Conservation (phyloP, 257 asterid genomes). For the Plantago major region DNA sequence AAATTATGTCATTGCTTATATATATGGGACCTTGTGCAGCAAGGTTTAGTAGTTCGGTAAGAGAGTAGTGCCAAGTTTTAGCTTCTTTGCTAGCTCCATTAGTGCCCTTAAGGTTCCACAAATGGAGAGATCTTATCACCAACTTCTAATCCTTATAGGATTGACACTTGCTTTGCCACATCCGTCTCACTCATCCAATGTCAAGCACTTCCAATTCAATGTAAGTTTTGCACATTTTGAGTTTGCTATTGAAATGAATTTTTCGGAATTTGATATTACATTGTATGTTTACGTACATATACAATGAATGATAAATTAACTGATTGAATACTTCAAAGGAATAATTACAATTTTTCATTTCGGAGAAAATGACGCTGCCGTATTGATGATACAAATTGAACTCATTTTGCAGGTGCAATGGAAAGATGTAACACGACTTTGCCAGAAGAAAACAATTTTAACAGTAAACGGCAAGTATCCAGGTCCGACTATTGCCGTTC, state of each 20-base stretch:
- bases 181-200: conserved; percentile 36
- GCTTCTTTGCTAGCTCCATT: too few relatives aligned
- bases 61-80: too few relatives aligned
- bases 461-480: conserved; percentile 68
- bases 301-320: too few relatives aligned
- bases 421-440: conserved; percentile 54
- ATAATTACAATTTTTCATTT: too few relatives aligned
- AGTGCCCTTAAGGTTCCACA: neutral
- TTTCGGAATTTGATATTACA: neutral
- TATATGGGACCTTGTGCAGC: too few relatives aligned
- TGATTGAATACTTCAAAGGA: too few relatives aligned
- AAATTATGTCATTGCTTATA: too few relatives aligned
- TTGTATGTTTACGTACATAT: too few relatives aligned
- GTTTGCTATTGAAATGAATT: neutral
- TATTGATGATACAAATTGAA: neutral
- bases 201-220: conserved; percentile 46
- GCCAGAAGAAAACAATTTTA: conserved; percentile 44
- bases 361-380: too few relatives aligned
- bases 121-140: conserved; percentile 32
- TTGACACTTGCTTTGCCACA: conserved; percentile 16
- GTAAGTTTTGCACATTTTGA: conserved; percentile 24
- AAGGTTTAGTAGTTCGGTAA: too few relatives aligned
- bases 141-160: conserved; percentile 20
- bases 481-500: conserved; percentile 63
- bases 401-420: conserved; percentile 51